phyloP scores from a whole-genome alignment of 2,329 filamentous ascomycete genomes.

The Penicillium sp. region DNA sequence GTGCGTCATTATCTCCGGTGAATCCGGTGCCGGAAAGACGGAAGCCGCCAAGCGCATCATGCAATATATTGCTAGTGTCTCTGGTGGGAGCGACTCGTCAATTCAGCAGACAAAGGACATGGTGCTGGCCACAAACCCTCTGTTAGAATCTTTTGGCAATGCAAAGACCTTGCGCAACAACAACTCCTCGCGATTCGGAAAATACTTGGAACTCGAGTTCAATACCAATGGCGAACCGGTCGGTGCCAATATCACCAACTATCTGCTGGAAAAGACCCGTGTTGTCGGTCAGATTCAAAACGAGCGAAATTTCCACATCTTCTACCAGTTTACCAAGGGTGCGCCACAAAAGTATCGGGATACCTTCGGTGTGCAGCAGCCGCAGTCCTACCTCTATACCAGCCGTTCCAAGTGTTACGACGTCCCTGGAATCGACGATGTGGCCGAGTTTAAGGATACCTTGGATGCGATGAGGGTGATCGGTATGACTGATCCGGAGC shows the following conservation, averaged over 20 bases:
- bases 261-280: slow-evolving; percentile 91
- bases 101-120: slow-evolving; percentile 99
- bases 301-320: slow-evolving; percentile 98
- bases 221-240: slow-evolving; percentile 89
- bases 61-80: slow-evolving; percentile 99
- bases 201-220: slow-evolving; percentile 97
- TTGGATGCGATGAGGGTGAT: slow-evolving; percentile 94
- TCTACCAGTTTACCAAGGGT: slow-evolving; percentile 98
- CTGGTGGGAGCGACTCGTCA: slow-evolving; percentile 78
- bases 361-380: slow-evolving; percentile 86
- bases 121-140: slow-evolving; percentile 96
- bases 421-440: slow-evolving; percentile 90
- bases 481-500: slow-evolving; percentile 82
- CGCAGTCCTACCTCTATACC: slow-evolving; percentile 91
- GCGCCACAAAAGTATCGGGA: slow-evolving; percentile 85
- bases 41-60: slow-evolving; percentile 98
- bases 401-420: slow-evolving; percentile 93
- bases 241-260: slow-evolving; percentile 97
- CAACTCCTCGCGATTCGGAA: slow-evolving; percentile 97
- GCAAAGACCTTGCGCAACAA: slow-evolving; percentile 98
- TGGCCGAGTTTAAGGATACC: slow-evolving; percentile 86
- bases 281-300: slow-evolving; percentile 94
- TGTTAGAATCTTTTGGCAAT: slow-evolving; percentile 97
- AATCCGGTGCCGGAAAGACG: slow-evolving; percentile 97
- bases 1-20: slow-evolving; percentile 98